A percentile compares a stretch with the other conserved stretches of the same genome.
Evolutionary conservation across 805 yeast species (phyloP).

Genomic region (Crinitomyces ghanaensis): DNA sequence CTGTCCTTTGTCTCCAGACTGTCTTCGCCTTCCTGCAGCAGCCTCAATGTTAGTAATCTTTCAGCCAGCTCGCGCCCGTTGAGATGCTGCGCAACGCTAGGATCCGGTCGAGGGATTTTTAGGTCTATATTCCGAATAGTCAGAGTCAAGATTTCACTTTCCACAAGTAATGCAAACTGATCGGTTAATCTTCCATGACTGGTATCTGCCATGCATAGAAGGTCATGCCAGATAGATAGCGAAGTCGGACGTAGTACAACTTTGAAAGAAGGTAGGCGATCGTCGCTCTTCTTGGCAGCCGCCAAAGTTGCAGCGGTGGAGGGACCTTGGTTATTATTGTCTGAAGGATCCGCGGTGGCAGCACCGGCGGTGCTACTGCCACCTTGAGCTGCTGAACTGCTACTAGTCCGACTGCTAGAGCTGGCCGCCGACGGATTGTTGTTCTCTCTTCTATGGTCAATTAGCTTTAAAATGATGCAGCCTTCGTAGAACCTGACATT

Average conservation of each 20-base stretch:
- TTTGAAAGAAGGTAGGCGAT: constrained; percentile 62
- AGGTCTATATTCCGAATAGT: constrained; percentile 71
- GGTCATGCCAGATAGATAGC: constrained; percentile 70
- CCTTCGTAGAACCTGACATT: constrained; percentile 82
- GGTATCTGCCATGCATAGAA: constrained; percentile 75
- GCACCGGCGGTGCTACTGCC: constrained; percentile 1
- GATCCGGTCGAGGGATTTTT: constrained; percentile 41
- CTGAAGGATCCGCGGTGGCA: not conserved
- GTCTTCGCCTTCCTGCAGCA: not conserved
- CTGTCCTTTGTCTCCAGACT: not conserved
- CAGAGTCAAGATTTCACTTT: constrained; percentile 71
- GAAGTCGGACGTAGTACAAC: constrained; percentile 74
- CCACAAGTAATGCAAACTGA: constrained; percentile 66
- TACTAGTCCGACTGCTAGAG: not conserved
- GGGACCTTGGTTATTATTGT: constrained; percentile 3
- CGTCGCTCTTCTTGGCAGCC: constrained; percentile 13
- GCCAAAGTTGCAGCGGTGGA: constrained; percentile 8
- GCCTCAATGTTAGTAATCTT: not conserved
- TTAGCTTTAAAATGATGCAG: constrained; percentile 72
- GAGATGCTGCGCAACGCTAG: constrained; percentile 16
- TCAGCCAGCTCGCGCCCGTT: not conserved
- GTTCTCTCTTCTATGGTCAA: constrained; percentile 51
- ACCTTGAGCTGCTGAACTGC: not conserved
- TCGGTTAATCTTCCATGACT: constrained; percentile 60
- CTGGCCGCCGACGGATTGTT: not conserved